Evolutionary conservation across 768 basidiomycete genomes (phyloP), one percentile per base, ranked within the genome.

Genomic region (Boletus sp.): DNA sequence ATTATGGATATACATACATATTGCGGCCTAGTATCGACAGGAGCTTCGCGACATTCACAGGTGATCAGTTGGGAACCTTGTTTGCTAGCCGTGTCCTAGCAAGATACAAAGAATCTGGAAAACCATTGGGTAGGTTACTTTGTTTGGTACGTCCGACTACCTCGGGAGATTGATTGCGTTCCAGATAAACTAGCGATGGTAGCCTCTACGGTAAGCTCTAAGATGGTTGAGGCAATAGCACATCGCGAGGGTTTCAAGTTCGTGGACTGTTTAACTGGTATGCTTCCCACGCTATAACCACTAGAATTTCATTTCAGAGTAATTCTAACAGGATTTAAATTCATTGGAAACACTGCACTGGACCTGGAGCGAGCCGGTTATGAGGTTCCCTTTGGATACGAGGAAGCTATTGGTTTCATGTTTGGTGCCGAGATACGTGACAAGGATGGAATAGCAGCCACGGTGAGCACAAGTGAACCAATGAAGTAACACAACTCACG

Each of bases 381-480:
- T 64, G 81, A 86, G 41, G 86, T 88, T 10, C 83, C 81, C 0
- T 94, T 94, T 64, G 91, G 87, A 10, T 95, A 95, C 65, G 93
- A 95, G 67, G 93, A 95, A 72, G 93, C 94, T 1, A 94, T 95
- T 53, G 93, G 93, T 4, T 95, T 83, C 67, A 94, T 94, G 91
- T 85, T 92, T 70, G 90, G 90, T 29, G 76, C 82, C 14, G 76
- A 84, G 29, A 83, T 94, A 61, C 79, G 89, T 36, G 93, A 95
- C 69, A 95, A 95, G 68, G 93, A 95, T 67, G 93, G 93, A 3
- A 83, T 95, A 50, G 82, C 89, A 49, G 91, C 92, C 6, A 84
- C 86, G 24, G 92, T 92, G 63, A 63, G 58, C n/a, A 11, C 37
- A 33, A 36, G 20, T 30, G 15, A 17, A 50, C 8, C 7, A 18